Conservation (phyloP, 345 rosid species). For the Arabis hirsuta region DNA sequence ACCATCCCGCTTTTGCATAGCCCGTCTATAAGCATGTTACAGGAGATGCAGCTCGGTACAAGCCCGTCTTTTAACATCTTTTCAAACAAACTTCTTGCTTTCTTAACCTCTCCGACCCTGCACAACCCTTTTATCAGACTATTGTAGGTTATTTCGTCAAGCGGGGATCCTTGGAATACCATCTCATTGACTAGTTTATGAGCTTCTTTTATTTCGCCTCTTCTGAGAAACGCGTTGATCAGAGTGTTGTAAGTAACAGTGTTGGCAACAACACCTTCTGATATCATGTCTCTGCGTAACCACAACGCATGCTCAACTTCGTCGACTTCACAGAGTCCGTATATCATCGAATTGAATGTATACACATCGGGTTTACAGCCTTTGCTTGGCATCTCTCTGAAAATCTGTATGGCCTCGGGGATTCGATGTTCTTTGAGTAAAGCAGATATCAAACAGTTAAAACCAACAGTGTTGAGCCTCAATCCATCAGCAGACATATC, state of each 20-base stretch:
- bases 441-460: slow-evolving; percentile 66
- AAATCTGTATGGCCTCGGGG: slow-evolving; percentile 57
- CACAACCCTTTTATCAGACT: slow-evolving; percentile 73
- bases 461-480: slow-evolving; percentile 73
- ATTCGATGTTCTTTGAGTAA: slow-evolving; percentile 62
- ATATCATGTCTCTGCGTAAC: slow-evolving; percentile 66
- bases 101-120: slow-evolving; percentile 63
- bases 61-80: slow-evolving; percentile 70
- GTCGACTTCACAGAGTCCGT: slow-evolving; percentile 67
- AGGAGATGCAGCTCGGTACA: slow-evolving; percentile 61
- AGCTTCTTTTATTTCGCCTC: slow-evolving; percentile 70
- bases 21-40: slow-evolving; percentile 77
- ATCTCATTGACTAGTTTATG: slow-evolving; percentile 75
- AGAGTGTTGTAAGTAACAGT: slow-evolving; percentile 82
- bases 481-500: slow-evolving; percentile 65
- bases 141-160: slow-evolving; percentile 78
- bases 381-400: slow-evolving; percentile 66
- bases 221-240: slow-evolving; percentile 62
- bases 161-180: slow-evolving; percentile 73
- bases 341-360: slow-evolving; percentile 78
- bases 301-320: slow-evolving; percentile 62
- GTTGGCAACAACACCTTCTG: slow-evolving; percentile 80
- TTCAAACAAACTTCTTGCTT: slow-evolving; percentile 75
- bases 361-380: slow-evolving; percentile 83
- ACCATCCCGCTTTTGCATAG: slow-evolving; percentile 66